Evolutionary conservation across 352 stramenopile genomes (phyloP), one percentile per base, ranked within the genome.

Genomic region (Phytophthora aleatoria): DNA sequence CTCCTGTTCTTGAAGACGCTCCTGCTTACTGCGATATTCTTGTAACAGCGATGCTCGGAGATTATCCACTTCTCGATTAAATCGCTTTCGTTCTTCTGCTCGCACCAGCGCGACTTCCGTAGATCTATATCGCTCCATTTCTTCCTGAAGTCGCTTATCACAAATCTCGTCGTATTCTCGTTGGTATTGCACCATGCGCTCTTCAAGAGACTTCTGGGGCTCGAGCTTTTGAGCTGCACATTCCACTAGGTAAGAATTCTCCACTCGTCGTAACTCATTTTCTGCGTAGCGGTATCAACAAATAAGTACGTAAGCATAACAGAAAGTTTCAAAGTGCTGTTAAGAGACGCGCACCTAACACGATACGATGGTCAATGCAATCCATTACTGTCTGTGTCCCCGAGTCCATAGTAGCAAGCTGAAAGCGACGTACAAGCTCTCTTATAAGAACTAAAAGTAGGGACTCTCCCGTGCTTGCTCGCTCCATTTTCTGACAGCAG

Each of bases 121-220:
- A 9, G 70, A 68, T 50, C 80, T 78, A 35, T 83, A 92, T 2
- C 73, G 68, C 41, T 84, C 76, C 3, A 92, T 27, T 30, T 92
- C 81, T 58, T 87, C 69, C 5, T 79, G 60, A 4, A 90, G 33
- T 8, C 76, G 69, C 43, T 80, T 78, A 28, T 89, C 74, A 42
- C 75, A 79, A n/a, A 86, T 57, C 0, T 70, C 75, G 35, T 92
- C 81, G 59, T 82, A 90, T 57, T 92, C 83, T 10, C 74, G 71
- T 50, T 92, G 81, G 39, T 92, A 92, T 28, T 79, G 67, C 2
- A 89, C 61, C 69, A 91, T 85, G 3, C 81, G 79, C 41, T 85
- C 72, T 72, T 92, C 80, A 11, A 90, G 53, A 7, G 71, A 81
- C 13, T 76, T 73, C 3, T 55, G 36, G 2, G 74, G 68, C 9